Evolutionary conservation across 2,329 filamentous ascomycete species (phyloP).

Genomic region (Rutstroemia sp.): DNA sequence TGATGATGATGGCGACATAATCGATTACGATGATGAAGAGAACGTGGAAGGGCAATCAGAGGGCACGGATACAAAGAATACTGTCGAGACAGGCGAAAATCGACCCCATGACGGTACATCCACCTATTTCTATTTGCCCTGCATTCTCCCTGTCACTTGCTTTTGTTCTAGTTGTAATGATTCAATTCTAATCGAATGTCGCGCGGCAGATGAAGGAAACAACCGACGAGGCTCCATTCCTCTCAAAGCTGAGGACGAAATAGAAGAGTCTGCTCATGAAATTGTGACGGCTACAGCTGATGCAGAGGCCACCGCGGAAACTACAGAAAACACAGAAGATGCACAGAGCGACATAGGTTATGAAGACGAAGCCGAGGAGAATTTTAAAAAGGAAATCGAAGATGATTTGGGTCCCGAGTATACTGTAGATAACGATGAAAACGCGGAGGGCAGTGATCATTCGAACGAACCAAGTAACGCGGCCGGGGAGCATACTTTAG

Average conservation of each 20-base stretch:
- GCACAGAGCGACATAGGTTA: slow-evolving; percentile 19
- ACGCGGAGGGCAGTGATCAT: background rate
- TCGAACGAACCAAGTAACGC: background rate
- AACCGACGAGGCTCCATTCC: slow-evolving; percentile 20
- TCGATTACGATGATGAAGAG: slow-evolving; percentile 42
- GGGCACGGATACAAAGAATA: background rate
- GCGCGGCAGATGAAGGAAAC: slow-evolving; percentile 17
- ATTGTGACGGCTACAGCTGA: background rate
- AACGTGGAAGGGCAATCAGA: slow-evolving; percentile 21
- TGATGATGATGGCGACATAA: slow-evolving; percentile 34
- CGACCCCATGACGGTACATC: slow-evolving; percentile 22
- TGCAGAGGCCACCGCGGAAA: background rate
- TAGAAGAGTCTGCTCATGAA: background rate
- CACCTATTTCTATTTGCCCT: slow-evolving; percentile 21
- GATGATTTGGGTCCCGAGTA: background rate
- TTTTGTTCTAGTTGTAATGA: slow-evolving; percentile 24
- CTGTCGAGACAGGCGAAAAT: slow-evolving; percentile 9
- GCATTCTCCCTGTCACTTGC: slow-evolving; percentile 19
- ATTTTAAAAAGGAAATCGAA: background rate
- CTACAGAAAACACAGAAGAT: slow-evolving; percentile 5
- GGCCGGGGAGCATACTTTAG: background rate
- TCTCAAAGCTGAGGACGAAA: slow-evolving; percentile 4
- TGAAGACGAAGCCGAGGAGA: slow-evolving; percentile 1
- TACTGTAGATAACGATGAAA: background rate
- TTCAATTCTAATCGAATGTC: slow-evolving; percentile 20